A percentile compares a stretch with the other conserved stretches of the same genome.
phyloP scores from a whole-genome alignment of 2,329 filamentous ascomycete genomes.

The Scleromitrula shiraiana region DNA sequence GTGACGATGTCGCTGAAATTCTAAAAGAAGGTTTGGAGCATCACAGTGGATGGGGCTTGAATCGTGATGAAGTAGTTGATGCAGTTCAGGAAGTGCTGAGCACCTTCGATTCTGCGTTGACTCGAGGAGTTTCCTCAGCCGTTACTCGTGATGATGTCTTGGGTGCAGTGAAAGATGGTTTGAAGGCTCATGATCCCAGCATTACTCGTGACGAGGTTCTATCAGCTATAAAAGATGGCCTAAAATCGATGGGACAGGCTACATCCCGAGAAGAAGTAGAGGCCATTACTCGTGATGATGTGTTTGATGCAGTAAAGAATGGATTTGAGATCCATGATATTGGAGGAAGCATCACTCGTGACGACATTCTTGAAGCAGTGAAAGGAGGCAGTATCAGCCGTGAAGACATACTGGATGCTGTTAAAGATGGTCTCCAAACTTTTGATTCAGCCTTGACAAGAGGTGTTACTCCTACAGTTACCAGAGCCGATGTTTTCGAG shows the following conservation, averaged over 20 bases:
- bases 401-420: constrained; percentile 56
- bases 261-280: constrained; percentile 22
- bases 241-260: constrained; percentile 43
- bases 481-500: constrained; percentile 75
- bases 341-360: constrained; percentile 53
- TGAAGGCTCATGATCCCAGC: constrained; percentile 63
- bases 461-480: constrained; percentile 42
- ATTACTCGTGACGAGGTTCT: constrained; percentile 48
- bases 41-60: constrained; percentile 59
- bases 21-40: constrained; percentile 62
- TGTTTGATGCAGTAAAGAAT: constrained; percentile 57
- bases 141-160: constrained; percentile 79
- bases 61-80: constrained; percentile 74
- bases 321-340: constrained; percentile 55
- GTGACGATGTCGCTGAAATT: constrained; percentile 78
- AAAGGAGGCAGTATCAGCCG: constrained; percentile 53
- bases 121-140: constrained; percentile 50
- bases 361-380: constrained; percentile 58
- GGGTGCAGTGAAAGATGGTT: constrained; percentile 72
- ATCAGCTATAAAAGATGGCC: constrained; percentile 53
- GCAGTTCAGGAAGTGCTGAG: constrained; percentile 82
- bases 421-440: constrained; percentile 50
- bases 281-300: constrained; percentile 51
- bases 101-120: constrained; percentile 68
- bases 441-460: constrained; percentile 35